phyloP scores from a whole-genome alignment of 2,329 filamentous ascomycete genomes.

The Aspergillus novofumigatus region DNA sequence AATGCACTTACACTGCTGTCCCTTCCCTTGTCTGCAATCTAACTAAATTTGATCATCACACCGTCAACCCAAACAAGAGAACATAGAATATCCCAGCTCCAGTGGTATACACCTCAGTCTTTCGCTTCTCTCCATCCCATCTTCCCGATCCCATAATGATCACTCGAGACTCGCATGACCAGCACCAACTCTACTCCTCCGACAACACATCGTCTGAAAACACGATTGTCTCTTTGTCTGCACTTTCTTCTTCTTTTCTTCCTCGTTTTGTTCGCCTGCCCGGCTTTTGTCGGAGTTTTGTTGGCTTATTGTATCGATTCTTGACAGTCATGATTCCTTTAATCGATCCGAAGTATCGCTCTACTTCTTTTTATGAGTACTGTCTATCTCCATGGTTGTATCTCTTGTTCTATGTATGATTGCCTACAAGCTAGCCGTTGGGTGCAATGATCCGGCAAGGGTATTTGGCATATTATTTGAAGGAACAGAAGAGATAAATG shows the following conservation, averaged over 20 bases:
- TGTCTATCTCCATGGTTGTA: not conserved
- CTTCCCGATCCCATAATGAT: not conserved
- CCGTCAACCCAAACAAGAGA: not conserved
- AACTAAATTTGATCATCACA: not conserved
- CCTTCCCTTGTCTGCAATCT: not conserved
- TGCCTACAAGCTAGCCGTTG: not conserved
- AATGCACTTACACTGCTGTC: too few species aligned
- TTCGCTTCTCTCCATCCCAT: not conserved
- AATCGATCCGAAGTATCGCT: not conserved
- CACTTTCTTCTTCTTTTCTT: not conserved
- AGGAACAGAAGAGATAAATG: not conserved
- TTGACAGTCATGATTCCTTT: not conserved
- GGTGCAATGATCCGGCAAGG: not conserved
- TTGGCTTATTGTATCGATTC: not conserved
- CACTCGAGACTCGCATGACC: not conserved
- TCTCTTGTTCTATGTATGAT: not conserved
- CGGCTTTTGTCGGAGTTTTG: not conserved
- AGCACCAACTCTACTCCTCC: not conserved
- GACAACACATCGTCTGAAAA: not conserved
- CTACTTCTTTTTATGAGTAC: not conserved
- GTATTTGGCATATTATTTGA: not conserved
- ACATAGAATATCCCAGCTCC: not conserved
- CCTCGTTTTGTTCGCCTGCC: not conserved
- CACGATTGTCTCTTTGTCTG: not conserved
- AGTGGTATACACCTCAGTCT: not conserved